These are phyloP conservation scores for Aspergillus chevalieri DNA, from an alignment of 2,329 filamentous ascomycete genomes.

Conservation along the genomic window DNA sequence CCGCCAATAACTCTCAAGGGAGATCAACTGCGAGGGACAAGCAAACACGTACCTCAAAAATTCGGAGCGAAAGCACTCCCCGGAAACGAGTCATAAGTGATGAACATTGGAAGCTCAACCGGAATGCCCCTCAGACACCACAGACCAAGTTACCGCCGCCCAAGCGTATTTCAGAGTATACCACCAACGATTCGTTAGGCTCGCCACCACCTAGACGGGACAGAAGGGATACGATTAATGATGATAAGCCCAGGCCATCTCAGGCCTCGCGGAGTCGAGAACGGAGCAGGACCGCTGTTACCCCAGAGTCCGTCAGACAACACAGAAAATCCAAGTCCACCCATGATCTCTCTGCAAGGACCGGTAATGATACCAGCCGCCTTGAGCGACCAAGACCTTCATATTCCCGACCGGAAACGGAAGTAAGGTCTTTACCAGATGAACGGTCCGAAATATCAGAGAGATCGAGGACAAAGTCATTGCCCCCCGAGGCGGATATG, in stretches of 20 bases:
- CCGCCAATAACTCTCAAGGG: background rate
- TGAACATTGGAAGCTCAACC: slow-evolving; percentile 66
- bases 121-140: slow-evolving; percentile 39
- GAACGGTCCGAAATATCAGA: slow-evolving; percentile 18
- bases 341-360: slow-evolving; percentile 15
- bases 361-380: slow-evolving; percentile 12
- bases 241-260: slow-evolving; percentile 17
- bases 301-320: slow-evolving; percentile 19
- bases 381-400: slow-evolving; percentile 13
- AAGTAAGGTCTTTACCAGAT: slow-evolving; percentile 17
- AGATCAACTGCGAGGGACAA: background rate
- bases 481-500: slow-evolving; percentile 23
- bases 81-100: slow-evolving; percentile 92
- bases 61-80: slow-evolving; percentile 56
- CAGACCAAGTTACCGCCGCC: slow-evolving; percentile 34
- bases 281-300: slow-evolving; percentile 21
- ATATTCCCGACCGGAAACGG: slow-evolving; percentile 16
- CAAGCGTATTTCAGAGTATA: slow-evolving; percentile 40
- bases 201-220: slow-evolving; percentile 16
- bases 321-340: slow-evolving; percentile 16
- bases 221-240: slow-evolving; percentile 21
- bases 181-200: slow-evolving; percentile 24
- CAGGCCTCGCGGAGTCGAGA: slow-evolving; percentile 20
- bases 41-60: slow-evolving; percentile 13
- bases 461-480: slow-evolving; percentile 19